A percentile compares a stretch with the other conserved stretches of the same genome.
Evolutionary conservation across 1,284 basidiomycete genomes (phyloP).

Genomic region (Microbotryomycetes sp.): DNA sequence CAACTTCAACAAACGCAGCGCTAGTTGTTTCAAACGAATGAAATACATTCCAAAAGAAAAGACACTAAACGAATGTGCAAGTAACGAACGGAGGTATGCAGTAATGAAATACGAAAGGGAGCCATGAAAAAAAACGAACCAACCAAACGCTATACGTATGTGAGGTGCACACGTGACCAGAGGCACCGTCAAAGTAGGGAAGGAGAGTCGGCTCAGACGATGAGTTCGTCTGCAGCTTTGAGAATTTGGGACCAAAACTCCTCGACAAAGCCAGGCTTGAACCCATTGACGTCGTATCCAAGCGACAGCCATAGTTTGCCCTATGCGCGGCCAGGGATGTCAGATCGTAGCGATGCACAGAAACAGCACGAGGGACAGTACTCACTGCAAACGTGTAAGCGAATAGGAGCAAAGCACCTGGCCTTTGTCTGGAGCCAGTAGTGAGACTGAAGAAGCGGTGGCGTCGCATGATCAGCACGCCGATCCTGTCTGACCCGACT

Average conservation of each 20-base stretch:
- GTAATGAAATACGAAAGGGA: too few species aligned
- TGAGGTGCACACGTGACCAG: too few species aligned
- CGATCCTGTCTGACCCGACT: not conserved
- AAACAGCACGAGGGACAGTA: slow-evolving; percentile 12
- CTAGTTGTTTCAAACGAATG: too few species aligned
- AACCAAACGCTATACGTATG: too few species aligned
- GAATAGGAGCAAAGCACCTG: slow-evolving; percentile 65
- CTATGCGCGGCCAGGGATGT: not conserved
- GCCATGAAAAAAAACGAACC: too few species aligned
- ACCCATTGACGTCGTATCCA: slow-evolving; percentile 67
- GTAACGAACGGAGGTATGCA: too few species aligned
- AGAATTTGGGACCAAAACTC: slow-evolving; percentile 47
- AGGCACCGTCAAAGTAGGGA: too few species aligned
- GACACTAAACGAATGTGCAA: too few species aligned
- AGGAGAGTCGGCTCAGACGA: too few species aligned
- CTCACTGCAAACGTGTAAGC: slow-evolving; percentile 66
- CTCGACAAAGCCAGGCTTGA: slow-evolving; percentile 55
- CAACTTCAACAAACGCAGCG: too few species aligned
- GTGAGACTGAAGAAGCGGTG: slow-evolving; percentile 47
- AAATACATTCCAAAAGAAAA: too few species aligned
- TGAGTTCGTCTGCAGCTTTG: slow-evolving; percentile 52
- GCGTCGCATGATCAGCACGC: not conserved
- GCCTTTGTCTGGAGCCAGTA: slow-evolving; percentile 66
- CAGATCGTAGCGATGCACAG: not conserved
- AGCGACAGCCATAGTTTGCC: slow-evolving; percentile 58